phyloP scores from a whole-genome alignment of 306 rosid genomes.

The Dalbergia cultrata region DNA sequence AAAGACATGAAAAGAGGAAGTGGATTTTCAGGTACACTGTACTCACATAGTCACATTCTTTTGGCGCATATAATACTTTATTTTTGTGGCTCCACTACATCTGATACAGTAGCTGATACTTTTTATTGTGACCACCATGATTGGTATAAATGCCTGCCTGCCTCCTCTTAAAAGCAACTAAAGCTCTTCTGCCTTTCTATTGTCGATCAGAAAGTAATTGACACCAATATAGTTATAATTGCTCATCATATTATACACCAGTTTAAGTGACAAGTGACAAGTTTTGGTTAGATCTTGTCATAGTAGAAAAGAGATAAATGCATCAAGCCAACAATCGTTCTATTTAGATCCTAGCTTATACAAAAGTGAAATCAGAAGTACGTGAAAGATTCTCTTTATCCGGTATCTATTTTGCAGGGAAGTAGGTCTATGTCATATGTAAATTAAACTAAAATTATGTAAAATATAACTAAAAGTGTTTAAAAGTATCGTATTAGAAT shows the following conservation, averaged over 20 bases:
- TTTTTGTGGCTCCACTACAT: background rate
- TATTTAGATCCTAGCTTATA: too few species aligned
- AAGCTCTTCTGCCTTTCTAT: too few species aligned
- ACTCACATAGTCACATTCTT: slow-evolving; percentile 1
- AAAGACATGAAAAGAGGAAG: slow-evolving; percentile 10
- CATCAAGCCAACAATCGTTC: background rate
- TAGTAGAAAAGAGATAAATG: background rate
- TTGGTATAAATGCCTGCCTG: background rate
- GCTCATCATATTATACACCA: too few species aligned
- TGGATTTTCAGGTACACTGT: slow-evolving; percentile 14
- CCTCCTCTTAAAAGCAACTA: too few species aligned
- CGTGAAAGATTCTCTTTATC: too few species aligned
- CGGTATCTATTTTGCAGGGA: too few species aligned
- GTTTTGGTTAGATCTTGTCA: background rate
- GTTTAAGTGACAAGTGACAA: background rate
- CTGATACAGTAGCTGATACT: background rate
- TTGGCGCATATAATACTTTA: background rate
- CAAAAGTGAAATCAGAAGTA: background rate
- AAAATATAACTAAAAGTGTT: too few species aligned
- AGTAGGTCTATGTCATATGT: too few species aligned
- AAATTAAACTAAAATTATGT: too few species aligned
- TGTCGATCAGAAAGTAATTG: too few species aligned
- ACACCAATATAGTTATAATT: too few species aligned
- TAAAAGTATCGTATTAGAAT: too few species aligned
- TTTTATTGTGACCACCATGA: background rate